Evolutionary conservation across 1,139 yeast genomes (phyloP).

Genomic region (Kodamaea ohmeri): DNA sequence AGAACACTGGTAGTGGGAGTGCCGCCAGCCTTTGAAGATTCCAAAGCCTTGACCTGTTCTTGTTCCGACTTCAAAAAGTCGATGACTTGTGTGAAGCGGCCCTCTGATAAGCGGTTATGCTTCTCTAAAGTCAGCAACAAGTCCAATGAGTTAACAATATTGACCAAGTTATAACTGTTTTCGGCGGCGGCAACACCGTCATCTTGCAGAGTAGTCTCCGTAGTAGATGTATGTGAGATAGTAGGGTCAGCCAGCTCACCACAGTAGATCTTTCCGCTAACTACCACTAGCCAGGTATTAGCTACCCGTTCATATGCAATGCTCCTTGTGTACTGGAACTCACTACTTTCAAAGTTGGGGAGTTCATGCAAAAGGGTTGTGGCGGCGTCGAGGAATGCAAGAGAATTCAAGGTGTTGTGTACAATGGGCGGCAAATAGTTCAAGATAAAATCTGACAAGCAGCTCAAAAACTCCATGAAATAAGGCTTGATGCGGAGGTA

Average conservation of each 20-base stretch:
- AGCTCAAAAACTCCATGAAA: constrained; percentile 71
- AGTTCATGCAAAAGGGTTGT: constrained; percentile 62
- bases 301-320: constrained; percentile 80
- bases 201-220: no score
- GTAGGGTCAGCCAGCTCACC: constrained; percentile 9
- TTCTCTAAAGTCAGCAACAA: constrained; percentile 47
- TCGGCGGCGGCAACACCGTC: constrained; percentile 17
- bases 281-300: constrained; percentile 68
- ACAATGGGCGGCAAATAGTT: constrained; percentile 80
- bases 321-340: constrained; percentile 69
- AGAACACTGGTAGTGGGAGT: constrained; percentile 24
- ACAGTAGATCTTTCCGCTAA: constrained; percentile 37
- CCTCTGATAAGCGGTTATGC: constrained; percentile 59
- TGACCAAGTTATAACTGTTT: constrained; percentile 27
- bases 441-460: constrained; percentile 76
- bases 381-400: constrained; percentile 66
- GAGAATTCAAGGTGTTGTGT: constrained; percentile 51
- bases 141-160: constrained; percentile 33
- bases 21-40: constrained; percentile 19
- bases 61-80: constrained; percentile 44
- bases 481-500: constrained; percentile 75
- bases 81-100: constrained; percentile 46
- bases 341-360: constrained; percentile 70
- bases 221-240: no score
- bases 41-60: constrained; percentile 3